Base-by-base conservation (phyloP, 2,329 filamentous ascomycete species). In the Alternaria postmessia region DNA sequence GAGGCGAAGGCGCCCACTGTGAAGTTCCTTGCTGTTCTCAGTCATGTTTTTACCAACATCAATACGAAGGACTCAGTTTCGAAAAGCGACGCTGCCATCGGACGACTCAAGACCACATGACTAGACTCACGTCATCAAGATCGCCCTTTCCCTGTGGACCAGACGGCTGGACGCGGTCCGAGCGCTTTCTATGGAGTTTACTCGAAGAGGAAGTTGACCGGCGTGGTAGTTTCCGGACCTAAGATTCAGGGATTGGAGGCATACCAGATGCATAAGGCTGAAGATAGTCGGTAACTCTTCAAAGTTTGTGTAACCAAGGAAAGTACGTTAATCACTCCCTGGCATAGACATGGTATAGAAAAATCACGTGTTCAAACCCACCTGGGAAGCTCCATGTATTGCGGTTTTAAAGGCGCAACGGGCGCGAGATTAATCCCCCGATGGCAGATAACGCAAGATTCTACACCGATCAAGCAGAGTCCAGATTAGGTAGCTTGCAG, bases 401-500 rank as follows among this genome's bases (percentile, higher is more conserved):
- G 48, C 43, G 47, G 14, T 41, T 49, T 18, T 8, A 14, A 18
- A 18, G 47, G 46, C 54, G 41, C 26, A 53, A 47, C 24, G 53
- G 43, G 53, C 48, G 43, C 34, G 34, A 48, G 26, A 34, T 49
- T 41, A 38, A 39, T 36, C 22, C 9, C 24, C 43, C 52, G 32
- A 49, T 20, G 43, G 53, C 53, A 48, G 43, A 48, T 32, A 49
- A 43, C 12, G 44, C 54, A 36, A 18, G 28, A 26, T 34, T 28
- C 16, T 56, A 36, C 46, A 51, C 54, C 44, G 54, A 36, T 56
- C 46, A 41, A 28, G 28, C 28, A 32, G n/a, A 28, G 44, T 16
- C 53, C 57, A 51, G 53, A 56, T 38, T 36, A 7, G 57, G 41
- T 11, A 28, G 32, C 52, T 44, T 46, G 52, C 39, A 56, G 52